Conservation (phyloP, 1,284 basidiomycete species). For the Heterobasidion irregulare region DNA sequence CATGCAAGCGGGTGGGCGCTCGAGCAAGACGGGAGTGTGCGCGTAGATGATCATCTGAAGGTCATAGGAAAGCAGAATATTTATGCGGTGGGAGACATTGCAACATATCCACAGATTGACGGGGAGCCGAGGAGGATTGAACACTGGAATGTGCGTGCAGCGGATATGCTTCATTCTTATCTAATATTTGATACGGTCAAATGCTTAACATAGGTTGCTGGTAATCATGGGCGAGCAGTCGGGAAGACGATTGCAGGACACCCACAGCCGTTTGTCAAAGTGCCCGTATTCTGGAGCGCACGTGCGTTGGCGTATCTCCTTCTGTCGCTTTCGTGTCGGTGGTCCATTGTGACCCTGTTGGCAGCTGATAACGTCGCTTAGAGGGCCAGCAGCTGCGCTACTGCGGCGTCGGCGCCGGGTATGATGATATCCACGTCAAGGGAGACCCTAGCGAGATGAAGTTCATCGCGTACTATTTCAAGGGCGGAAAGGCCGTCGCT, state of each 20-base stretch:
- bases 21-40: conserved; percentile 76
- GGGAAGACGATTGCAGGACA: conserved; percentile 68
- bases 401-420: conserved; percentile 61
- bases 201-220: conserved; percentile 49
- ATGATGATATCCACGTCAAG: conserved; percentile 71
- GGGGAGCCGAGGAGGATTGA: conserved; percentile 64
- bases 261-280: conserved; percentile 64
- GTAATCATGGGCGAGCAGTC: conserved; percentile 81
- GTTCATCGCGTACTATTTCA: conserved; percentile 86
- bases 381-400: conserved; percentile 79
- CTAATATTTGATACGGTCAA: conserved; percentile 4
- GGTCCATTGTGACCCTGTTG: background rate
- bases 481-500: conserved; percentile 71
- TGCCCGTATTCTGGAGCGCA: conserved; percentile 88
- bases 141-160: conserved; percentile 79
- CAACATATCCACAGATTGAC: conserved; percentile 64
- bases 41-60: conserved; percentile 73
- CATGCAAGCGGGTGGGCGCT: conserved; percentile 55
- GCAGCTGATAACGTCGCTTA: conserved; percentile 14
- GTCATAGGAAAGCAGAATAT: conserved; percentile 60
- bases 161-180: background rate
- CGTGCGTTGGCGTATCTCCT: conserved; percentile 36
- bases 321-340: background rate
- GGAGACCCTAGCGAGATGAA: conserved; percentile 78
- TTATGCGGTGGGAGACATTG: conserved; percentile 89